Evolutionary conservation across 208 protist species (phyloP), one percentile per base, ranked within the genome.

Genomic region (Vickermania ingenoplastis): DNA sequence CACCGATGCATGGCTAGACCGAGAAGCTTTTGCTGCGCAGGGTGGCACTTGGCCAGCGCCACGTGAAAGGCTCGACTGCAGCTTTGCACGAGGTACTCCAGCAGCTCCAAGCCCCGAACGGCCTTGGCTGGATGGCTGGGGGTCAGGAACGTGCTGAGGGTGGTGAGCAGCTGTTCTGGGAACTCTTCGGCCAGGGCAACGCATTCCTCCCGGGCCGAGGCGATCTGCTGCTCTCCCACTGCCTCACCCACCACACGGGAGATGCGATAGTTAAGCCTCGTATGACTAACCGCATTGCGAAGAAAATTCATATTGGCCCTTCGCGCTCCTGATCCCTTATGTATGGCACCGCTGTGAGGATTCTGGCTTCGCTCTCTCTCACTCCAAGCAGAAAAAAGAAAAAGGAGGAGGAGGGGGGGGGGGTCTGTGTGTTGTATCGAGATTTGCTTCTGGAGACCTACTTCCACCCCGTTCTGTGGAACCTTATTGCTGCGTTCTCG

Each of bases 241-340:
- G 73, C 71, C 11, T 84, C 78, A 24, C 49, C 55, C 24, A 87
- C 69, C 3, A 80, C 59, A 17, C 65, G 69, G 3, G 67, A 69
- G 1, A 79, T 54, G 5, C 71, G 61, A 58, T 82, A 85, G 27
- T 73, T 76, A 3, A 88, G 62, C 55, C 73, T 77, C 5, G 69
- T 70, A 53, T 90, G 73, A 22, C 71, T 63, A 13, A 90, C 65
- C 0, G 78, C 67, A 26, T 57, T 65, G 41, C 61, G 57, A 29
- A 89, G 51, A 54, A 83, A 88, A 53, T 93, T 77, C 83, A 90
- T 92, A n/a, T n/a, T n/a, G n/a, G n/a, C n/a, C n/a, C n/a, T n/a
- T n/a, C n/a, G n/a, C n/a, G n/a, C n/a, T n/a, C n/a, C n/a, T n/a
- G n/a, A n/a, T n/a, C n/a, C n/a, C n/a, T n/a, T n/a, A n/a, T n/a